phyloP scores from a whole-genome alignment of 495 filamentous ascomycete genomes.

The Neurospora pannonica region DNA sequence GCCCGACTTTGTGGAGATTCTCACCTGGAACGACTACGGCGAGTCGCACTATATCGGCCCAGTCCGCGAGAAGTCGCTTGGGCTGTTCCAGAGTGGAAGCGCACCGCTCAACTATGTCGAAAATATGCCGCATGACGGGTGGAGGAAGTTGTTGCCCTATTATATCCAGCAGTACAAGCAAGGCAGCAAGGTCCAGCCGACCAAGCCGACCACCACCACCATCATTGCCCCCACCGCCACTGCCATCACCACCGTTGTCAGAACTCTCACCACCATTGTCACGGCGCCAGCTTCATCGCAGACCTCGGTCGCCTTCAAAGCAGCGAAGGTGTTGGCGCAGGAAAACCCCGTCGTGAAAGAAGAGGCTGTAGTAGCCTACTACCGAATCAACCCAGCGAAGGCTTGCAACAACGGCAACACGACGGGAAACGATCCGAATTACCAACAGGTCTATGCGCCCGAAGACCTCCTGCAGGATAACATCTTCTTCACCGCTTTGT shows the following conservation, averaged over 20 bases:
- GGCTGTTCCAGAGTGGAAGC: constrained; percentile 2
- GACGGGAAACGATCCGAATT: constrained; percentile 6
- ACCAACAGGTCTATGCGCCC: constrained; percentile 4
- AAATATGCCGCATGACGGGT: constrained; percentile 13
- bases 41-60: constrained; percentile 51
- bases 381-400: constrained; percentile 10
- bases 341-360: not conserved
- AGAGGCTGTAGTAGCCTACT: constrained; percentile 7
- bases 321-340: not conserved
- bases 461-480: constrained; percentile 12
- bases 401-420: constrained; percentile 14
- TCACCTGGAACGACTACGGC: constrained; percentile 65
- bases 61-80: constrained; percentile 18
- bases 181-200: not conserved
- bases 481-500: constrained; percentile 16
- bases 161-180: constrained; percentile 17
- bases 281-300: not conserved
- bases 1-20: constrained; percentile 51
- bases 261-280: not conserved
- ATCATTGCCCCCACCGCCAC: not conserved
- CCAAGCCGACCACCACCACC: not conserved
- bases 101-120: constrained; percentile 14
- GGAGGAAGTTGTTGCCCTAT: constrained; percentile 15
- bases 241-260: not conserved
- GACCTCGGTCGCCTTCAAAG: not conserved